Base-by-base conservation (phyloP, 108 stramenopile genomes). In the Poteriospumella lacustris region DNA sequence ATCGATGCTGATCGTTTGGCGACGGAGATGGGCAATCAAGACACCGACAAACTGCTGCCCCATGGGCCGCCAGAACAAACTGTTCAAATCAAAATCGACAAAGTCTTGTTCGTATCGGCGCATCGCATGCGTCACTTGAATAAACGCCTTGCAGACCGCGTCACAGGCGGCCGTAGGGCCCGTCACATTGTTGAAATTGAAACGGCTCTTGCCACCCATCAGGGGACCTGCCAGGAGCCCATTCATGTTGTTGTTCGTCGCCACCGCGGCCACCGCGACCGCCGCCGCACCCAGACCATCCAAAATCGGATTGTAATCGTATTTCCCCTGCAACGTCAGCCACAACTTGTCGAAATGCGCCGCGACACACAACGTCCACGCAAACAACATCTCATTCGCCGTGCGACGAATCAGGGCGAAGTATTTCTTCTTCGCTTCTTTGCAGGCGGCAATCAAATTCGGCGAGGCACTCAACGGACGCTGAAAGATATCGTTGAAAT, bases 11-110 rank as follows among this genome's bases (percentile, higher is more conserved):
- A 73, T 56, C 47, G 26, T 73, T 19, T 73, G 70, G 38, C 42
- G 38, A 9, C 70, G 12, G 38, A 73, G 12, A 42, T 73, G 70
- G 3, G 12, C 9, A 42, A 67, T 67, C 40, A 67, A 56, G 38
- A 34, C 42, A 52, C 44, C 70, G 9, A 56, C 42, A 73, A 5
- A 73, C 36, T 42, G 41, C 36, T 3, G 19, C 26, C 70, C 70
- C 26, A 73, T 26, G 28, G 70, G 70, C 36, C 36, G 26, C 70
- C 70, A 73, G 33, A 73, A 56, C 70, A 73, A 64, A 34, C 3
- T 64, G 5, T 31, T 64, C 60, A 64, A 12, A 64, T 64, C 60
- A 12, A 64, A 3, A 64, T 34, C 31, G 9, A 31, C 31, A 26
- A 64, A 24, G 5, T 64, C 3, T 34, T 24, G 5, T 5, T 31